Percentiles rank a stretch among this genome's conserved stretches.
These are phyloP conservation scores for Globisporangium emineosum DNA, from an alignment of 352 stramenopile species.

Conservation along the genomic window DNA sequence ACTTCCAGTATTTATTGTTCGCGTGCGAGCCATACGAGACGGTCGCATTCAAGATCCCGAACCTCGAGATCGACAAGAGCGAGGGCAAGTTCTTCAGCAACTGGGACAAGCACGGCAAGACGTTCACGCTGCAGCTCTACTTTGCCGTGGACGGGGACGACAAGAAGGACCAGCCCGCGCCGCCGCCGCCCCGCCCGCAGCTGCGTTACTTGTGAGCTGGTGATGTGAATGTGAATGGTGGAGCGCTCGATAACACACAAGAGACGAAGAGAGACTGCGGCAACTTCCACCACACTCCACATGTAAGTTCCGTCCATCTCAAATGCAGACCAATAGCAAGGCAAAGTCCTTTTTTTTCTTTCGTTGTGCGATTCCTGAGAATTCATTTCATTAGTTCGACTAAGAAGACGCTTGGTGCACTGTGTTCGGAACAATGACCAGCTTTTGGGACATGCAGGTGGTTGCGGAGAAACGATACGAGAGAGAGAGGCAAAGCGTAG, in stretches of 20 bases:
- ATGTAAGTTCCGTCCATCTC: conserved; percentile 5
- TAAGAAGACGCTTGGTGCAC: conserved; percentile 5
- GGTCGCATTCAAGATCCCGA: conserved; percentile 99
- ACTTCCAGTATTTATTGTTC: conserved; percentile 97
- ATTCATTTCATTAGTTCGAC: conserved; percentile 4
- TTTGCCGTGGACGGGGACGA: conserved; percentile 38
- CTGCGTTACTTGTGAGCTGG: conserved; percentile 27
- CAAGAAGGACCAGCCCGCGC: conserved; percentile 36
- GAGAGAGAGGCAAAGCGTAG: neutral
- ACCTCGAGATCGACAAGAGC: conserved; percentile 93
- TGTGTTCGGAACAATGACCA: conserved; percentile 11
- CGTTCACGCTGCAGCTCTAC: conserved; percentile 92
- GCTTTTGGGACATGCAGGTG: conserved; percentile 5
- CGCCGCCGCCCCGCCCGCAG: conserved; percentile 55
- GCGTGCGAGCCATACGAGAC: conserved; percentile 99
- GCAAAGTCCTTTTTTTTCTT: neutral
- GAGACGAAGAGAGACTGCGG: conserved; percentile 8
- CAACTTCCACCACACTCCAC: neutral
- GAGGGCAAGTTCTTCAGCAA: conserved; percentile 97
- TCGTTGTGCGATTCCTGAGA: conserved; percentile 2
- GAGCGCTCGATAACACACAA: too few species aligned
- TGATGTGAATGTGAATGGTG: neutral
- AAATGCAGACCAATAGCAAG: neutral
- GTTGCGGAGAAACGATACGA: neutral
- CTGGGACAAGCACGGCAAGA: conserved; percentile 95